These are phyloP conservation scores for Populus ilicifolia DNA, from an alignment of 345 rosid genomes.

Conservation along the genomic window DNA sequence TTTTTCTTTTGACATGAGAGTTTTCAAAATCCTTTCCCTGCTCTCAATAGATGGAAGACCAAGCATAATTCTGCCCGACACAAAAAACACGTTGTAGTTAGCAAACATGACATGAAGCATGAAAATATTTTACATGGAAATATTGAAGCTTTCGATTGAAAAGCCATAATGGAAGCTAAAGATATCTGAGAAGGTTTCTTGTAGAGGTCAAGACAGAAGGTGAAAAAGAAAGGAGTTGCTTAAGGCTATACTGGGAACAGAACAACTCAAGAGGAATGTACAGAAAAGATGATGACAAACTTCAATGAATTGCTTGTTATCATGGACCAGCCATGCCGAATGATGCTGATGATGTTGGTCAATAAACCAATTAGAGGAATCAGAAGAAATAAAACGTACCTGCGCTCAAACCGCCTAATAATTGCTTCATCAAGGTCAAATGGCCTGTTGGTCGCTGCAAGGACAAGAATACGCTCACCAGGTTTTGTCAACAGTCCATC, in stretches of 20 bases:
- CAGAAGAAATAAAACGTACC: constrained; percentile 35
- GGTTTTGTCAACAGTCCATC: constrained; percentile 89
- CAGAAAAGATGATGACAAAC: background rate
- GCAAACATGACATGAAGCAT: background rate
- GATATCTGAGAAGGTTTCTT: background rate
- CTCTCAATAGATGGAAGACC: constrained; percentile 79
- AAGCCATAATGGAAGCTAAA: background rate
- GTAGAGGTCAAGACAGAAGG: background rate
- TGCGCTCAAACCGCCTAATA: constrained; percentile 93
- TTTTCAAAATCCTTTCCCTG: constrained; percentile 83
- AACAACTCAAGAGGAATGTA: background rate
- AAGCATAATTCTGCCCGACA: constrained; percentile 76
- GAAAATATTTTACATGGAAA: background rate
- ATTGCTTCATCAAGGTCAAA: constrained; percentile 99
- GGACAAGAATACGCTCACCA: constrained; percentile 86
- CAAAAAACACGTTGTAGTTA: constrained; percentile 8
- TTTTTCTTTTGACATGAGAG: constrained; percentile 77
- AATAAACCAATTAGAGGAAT: background rate
- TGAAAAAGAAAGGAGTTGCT: background rate
- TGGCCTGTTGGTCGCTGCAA: constrained; percentile 98
- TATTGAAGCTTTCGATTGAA: background rate
- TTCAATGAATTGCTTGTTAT: background rate
- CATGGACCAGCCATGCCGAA: background rate
- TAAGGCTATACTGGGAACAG: background rate
- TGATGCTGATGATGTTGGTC: background rate